These are phyloP conservation scores for Rosellinia necatrix DNA, from an alignment of 2,329 filamentous ascomycete genomes.

Conservation along the genomic window DNA sequence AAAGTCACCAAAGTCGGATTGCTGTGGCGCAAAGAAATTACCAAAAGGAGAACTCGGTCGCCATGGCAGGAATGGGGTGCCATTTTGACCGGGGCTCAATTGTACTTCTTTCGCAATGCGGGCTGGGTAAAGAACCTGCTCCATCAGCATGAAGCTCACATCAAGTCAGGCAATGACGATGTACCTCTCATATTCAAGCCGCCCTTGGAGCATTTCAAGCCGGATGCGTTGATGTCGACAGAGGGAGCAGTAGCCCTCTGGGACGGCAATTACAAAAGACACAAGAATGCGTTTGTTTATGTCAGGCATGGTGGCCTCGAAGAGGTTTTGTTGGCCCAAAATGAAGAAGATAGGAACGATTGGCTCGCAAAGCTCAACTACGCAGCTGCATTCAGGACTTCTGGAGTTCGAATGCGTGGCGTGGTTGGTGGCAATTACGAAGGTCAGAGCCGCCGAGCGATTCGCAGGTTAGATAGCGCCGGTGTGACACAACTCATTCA, in stretches of 20 bases:
- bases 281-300: constrained; percentile 94
- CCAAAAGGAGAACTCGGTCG: constrained; percentile 91
- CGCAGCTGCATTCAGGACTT: constrained; percentile 89
- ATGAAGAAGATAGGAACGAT: constrained; percentile 90
- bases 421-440: constrained; percentile 85
- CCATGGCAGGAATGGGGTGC: constrained; percentile 99
- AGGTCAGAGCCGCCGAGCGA: constrained; percentile 73
- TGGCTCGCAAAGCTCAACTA: constrained; percentile 98
- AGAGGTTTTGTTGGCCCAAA: constrained; percentile 88
- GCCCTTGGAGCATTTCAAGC: constrained; percentile 88
- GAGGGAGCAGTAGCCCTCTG: constrained; percentile 88
- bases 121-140: constrained; percentile 91
- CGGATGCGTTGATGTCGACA: constrained; percentile 90
- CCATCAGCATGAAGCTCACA: constrained; percentile 81
- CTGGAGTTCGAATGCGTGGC: constrained; percentile 87
- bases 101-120: constrained; percentile 95
- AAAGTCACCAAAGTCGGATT: constrained; percentile 96
- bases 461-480: constrained; percentile 71
- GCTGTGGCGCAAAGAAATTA: constrained; percentile 90
- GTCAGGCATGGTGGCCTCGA: constrained; percentile 85
- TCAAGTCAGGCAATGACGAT: constrained; percentile 75
- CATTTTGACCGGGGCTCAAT: constrained; percentile 91
- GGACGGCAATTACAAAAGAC: constrained; percentile 87
- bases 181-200: constrained; percentile 88
- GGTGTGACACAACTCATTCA: constrained; percentile 65